phyloP scores from a whole-genome alignment of 495 filamentous ascomycete species.

The Aspergillus baeticus region DNA sequence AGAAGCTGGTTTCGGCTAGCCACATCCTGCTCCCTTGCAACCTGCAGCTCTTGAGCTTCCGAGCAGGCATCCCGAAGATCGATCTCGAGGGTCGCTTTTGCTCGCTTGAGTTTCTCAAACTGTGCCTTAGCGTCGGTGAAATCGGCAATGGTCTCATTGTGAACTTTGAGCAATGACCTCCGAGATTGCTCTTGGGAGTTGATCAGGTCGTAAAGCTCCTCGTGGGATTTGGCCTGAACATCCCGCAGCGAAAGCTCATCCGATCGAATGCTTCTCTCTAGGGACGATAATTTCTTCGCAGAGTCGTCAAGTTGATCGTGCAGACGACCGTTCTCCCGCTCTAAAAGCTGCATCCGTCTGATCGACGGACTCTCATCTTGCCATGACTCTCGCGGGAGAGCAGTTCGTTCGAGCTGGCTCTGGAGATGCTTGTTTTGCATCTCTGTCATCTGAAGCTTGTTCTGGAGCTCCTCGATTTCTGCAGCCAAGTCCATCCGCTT shows the following conservation, averaged over 20 bases:
- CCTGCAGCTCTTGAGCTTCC: conserved; percentile 76
- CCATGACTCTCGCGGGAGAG: conserved; percentile 57
- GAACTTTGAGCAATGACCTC: conserved; percentile 72
- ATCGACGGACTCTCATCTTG: conserved; percentile 82
- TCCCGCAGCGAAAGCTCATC: conserved; percentile 92
- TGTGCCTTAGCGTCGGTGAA: conserved; percentile 81
- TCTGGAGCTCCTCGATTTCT: conserved; percentile 90
- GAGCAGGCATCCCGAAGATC: conserved; percentile 82
- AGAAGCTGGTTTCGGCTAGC: conserved; percentile 82
- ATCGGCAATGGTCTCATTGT: conserved; percentile 83
- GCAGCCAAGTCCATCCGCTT: conserved; percentile 87
- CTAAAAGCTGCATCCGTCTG: conserved; percentile 83
- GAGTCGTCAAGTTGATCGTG: conserved; percentile 97
- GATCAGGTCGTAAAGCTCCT: conserved; percentile 91
- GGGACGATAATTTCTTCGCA: conserved; percentile 82
- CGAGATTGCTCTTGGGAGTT: conserved; percentile 92
- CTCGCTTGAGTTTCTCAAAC: conserved; percentile 80
- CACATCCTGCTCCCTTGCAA: conserved; percentile 78
- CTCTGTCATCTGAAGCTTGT: conserved; percentile 89
- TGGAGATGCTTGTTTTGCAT: conserved; percentile 97
- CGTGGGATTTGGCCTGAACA: conserved; percentile 89
- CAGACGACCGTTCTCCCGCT: conserved; percentile 86
- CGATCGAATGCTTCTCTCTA: conserved; percentile 82
- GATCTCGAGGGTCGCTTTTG: conserved; percentile 76
- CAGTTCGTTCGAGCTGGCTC: conserved; percentile 72